phyloP scores from a whole-genome alignment of 306 rosid species.

The Arachis stenosperma region DNA sequence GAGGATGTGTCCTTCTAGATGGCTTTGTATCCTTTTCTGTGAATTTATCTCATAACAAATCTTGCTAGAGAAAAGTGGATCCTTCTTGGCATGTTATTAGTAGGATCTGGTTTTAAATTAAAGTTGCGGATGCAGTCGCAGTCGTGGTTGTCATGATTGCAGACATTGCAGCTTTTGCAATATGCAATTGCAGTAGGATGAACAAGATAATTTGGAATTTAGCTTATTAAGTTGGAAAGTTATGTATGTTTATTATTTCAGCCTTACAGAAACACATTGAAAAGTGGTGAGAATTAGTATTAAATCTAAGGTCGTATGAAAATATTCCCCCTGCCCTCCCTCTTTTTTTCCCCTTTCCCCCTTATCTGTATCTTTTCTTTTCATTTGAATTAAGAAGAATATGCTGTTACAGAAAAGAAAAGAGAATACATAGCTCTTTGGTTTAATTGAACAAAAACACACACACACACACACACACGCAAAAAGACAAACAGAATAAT shows the following conservation, averaged over 20 bases:
- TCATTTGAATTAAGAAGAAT: slow-evolving; percentile 16
- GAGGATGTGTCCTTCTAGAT: slow-evolving; percentile 85
- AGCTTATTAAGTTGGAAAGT: slow-evolving; percentile 18
- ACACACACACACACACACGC: not conserved
- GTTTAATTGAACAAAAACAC: not conserved
- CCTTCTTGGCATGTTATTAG: slow-evolving; percentile 9
- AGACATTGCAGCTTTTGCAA: too few species aligned
- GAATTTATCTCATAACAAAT: slow-evolving; percentile 26
- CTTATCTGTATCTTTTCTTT: not conserved
- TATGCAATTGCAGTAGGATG: not conserved
- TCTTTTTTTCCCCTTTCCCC: not conserved
- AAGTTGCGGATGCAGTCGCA: too few species aligned
- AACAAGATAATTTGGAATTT: slow-evolving; percentile 26
- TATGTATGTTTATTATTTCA: slow-evolving; percentile 2
- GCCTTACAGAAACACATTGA: not conserved
- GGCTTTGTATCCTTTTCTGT: slow-evolving; percentile 67
- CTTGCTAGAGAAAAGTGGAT: slow-evolving; percentile 33
- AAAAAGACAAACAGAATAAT: not conserved
- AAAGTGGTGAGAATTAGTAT: not conserved
- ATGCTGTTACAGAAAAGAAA: slow-evolving; percentile 9
- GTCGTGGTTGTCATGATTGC: too few species aligned
- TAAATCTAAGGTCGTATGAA: not conserved
- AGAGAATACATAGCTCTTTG: slow-evolving; percentile 1
- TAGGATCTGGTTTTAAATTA: slow-evolving; percentile 4
- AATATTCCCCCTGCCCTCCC: not conserved